These are phyloP conservation scores for Macadamia integrifolia DNA, from an alignment of 164 flowering plant species.

Conservation along the genomic window DNA sequence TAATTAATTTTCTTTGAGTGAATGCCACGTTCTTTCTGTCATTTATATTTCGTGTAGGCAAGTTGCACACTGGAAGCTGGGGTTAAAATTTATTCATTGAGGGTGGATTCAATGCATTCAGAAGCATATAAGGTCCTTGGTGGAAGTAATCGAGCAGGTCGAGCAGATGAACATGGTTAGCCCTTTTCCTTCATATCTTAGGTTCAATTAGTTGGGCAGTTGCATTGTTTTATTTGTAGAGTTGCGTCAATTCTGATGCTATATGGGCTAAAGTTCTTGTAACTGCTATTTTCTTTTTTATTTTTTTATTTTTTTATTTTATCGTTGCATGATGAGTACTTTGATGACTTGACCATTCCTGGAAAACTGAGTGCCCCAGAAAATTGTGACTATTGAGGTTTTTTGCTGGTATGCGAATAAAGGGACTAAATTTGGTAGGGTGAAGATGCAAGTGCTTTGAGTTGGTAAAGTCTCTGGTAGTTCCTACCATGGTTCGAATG, in stretches of 20 bases:
- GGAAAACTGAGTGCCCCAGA: too few relatives aligned
- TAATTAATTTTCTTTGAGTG: background rate
- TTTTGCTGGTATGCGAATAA: too few relatives aligned
- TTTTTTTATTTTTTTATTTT: too few relatives aligned
- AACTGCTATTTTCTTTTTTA: background rate
- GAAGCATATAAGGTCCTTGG: conserved; percentile 99
- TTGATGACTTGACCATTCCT: too few relatives aligned
- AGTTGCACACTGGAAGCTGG: conserved; percentile 98
- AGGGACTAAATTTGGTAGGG: too few relatives aligned
- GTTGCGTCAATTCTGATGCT: background rate
- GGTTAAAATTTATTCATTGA: conserved; percentile 82
- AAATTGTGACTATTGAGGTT: too few relatives aligned
- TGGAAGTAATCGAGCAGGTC: conserved; percentile 89
- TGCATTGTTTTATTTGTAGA: too few relatives aligned
- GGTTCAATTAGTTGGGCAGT: background rate
- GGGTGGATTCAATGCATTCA: conserved; percentile 93
- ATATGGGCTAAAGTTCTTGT: background rate
- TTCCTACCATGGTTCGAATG: too few relatives aligned
- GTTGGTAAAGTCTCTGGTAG: too few relatives aligned
- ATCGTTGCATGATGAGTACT: background rate
- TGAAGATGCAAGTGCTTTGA: too few relatives aligned
- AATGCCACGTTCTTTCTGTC: too few relatives aligned
- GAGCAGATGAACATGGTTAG: conserved; percentile 66
- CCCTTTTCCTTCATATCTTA: background rate
- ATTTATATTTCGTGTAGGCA: conserved; percentile 46